These are phyloP conservation scores for Phytophthora rubi DNA, from an alignment of 352 stramenopile species.

Conservation along the genomic window DNA sequence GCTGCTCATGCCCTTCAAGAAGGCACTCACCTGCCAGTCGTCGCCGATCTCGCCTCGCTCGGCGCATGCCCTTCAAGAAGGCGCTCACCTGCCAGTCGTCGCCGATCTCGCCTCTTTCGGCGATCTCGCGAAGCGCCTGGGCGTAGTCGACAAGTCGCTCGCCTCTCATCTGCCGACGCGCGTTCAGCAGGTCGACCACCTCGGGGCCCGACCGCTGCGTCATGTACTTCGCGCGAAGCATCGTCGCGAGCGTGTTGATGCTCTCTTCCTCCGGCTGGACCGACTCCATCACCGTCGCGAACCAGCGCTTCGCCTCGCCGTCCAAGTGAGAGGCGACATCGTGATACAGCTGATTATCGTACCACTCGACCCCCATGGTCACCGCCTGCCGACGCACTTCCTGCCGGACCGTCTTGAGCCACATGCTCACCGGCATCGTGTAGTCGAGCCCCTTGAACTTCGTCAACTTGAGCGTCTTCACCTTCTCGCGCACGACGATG, in stretches of 20 bases:
- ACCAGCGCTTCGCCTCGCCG: background rate
- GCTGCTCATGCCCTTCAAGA: too few species aligned
- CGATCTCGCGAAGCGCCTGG: too few species aligned
- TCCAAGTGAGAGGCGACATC: background rate
- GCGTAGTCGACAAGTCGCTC: background rate
- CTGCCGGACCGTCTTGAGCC: background rate
- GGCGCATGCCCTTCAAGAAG: too few species aligned
- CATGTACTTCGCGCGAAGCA: constrained; percentile 4
- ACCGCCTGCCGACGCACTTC: background rate
- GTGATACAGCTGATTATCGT: background rate
- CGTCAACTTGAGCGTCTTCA: background rate
- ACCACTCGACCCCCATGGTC: background rate
- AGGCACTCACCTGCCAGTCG: too few species aligned
- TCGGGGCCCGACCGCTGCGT: background rate
- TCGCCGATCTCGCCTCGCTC: too few species aligned
- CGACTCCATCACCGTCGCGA: constrained; percentile 4
- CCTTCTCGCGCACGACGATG: background rate
- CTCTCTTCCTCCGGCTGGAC: background rate
- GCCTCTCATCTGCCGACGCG: background rate
- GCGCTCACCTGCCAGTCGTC: too few species aligned
- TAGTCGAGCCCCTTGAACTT: constrained; percentile 13
- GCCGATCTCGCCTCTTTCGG: too few species aligned
- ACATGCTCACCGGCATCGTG: background rate
- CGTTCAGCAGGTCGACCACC: constrained; percentile 5
- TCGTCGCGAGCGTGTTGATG: background rate